phyloP scores from a whole-genome alignment of 768 basidiomycete species.

The Heimioporus sp. region DNA sequence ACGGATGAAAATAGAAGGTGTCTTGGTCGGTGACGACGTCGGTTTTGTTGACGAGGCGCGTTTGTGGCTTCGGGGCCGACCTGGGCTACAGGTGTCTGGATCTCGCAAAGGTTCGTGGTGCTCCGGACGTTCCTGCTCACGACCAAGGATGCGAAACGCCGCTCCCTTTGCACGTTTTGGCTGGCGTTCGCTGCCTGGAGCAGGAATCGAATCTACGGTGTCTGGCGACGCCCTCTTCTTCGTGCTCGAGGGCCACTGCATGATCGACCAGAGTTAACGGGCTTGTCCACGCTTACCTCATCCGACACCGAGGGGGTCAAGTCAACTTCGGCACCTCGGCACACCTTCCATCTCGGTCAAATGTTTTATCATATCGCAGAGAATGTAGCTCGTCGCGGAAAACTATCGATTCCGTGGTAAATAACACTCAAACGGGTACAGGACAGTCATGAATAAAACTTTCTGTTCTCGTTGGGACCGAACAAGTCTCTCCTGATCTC shows the following conservation, averaged over 20 bases:
- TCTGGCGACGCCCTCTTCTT: constrained; percentile 34
- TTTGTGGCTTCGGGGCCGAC: not conserved
- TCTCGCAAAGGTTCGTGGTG: constrained; percentile 23
- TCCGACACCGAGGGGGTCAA: no score
- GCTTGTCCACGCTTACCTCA: no score
- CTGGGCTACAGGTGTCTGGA: constrained; percentile 4
- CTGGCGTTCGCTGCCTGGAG: constrained; percentile 11
- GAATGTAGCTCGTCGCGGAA: no score
- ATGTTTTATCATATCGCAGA: no score
- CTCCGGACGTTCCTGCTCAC: constrained; percentile 11
- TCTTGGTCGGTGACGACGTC: constrained; percentile 14
- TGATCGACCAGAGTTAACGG: no score
- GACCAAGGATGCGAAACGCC: constrained; percentile 11
- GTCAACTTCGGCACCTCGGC: no score
- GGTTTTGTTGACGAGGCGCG: constrained; percentile 26
- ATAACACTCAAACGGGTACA: no score
- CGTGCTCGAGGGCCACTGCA: constrained; percentile 7
- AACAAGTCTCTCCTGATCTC: constrained; percentile 90
- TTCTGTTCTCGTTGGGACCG: constrained; percentile 87
- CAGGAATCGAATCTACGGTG: constrained; percentile 6
- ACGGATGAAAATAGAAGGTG: constrained; percentile 14
- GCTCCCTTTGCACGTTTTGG: constrained; percentile 29
- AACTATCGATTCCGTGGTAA: no score
- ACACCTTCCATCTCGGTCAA: no score
- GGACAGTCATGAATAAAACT: constrained; percentile 67